A percentile compares a stretch with the other conserved stretches of the same genome.
These are phyloP conservation scores for Passalora sequoiae DNA, from an alignment of 2,329 filamentous ascomycete species.

Conservation along the genomic window DNA sequence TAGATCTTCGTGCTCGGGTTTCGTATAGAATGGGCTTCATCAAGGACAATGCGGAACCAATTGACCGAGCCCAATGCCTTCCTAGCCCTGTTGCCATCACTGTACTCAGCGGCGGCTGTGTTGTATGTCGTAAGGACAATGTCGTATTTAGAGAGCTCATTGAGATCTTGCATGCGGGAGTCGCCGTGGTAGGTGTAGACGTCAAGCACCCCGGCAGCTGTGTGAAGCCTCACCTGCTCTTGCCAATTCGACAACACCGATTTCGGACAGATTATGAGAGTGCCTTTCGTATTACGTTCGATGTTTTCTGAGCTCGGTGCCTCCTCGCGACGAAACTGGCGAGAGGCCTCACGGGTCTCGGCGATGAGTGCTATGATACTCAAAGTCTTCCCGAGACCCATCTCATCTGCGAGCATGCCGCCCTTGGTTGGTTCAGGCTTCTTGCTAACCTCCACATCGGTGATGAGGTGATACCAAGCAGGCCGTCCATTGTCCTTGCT, in stretches of 20 bases:
- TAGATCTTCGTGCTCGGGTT: slow-evolving; percentile 77
- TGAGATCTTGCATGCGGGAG: slow-evolving; percentile 63
- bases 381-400: slow-evolving; percentile 54
- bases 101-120: slow-evolving; percentile 69
- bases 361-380: slow-evolving; percentile 77
- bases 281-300: slow-evolving; percentile 68
- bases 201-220: slow-evolving; percentile 58
- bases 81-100: slow-evolving; percentile 35
- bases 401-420: slow-evolving; percentile 48
- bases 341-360: slow-evolving; percentile 58
- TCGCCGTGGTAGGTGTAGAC: slow-evolving; percentile 85
- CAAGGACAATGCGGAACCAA: slow-evolving; percentile 90
- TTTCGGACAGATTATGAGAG: slow-evolving; percentile 80
- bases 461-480: slow-evolving; percentile 79
- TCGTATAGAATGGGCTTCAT: slow-evolving; percentile 92
- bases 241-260: slow-evolving; percentile 95
- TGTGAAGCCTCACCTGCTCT: slow-evolving; percentile 79
- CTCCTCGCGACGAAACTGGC: slow-evolving; percentile 53
- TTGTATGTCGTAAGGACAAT: slow-evolving; percentile 90
- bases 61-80: slow-evolving; percentile 68
- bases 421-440: slow-evolving; percentile 38
- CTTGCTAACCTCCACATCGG: slow-evolving; percentile 51
- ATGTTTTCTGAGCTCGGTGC: slow-evolving; percentile 45
- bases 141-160: slow-evolving; percentile 67
- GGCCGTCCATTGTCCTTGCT: slow-evolving; percentile 53